Percentiles rank a stretch among this genome's conserved stretches.
phyloP scores from a whole-genome alignment of 2,329 filamentous ascomycete species.

The Phaeosphaeriaceae sp. region DNA sequence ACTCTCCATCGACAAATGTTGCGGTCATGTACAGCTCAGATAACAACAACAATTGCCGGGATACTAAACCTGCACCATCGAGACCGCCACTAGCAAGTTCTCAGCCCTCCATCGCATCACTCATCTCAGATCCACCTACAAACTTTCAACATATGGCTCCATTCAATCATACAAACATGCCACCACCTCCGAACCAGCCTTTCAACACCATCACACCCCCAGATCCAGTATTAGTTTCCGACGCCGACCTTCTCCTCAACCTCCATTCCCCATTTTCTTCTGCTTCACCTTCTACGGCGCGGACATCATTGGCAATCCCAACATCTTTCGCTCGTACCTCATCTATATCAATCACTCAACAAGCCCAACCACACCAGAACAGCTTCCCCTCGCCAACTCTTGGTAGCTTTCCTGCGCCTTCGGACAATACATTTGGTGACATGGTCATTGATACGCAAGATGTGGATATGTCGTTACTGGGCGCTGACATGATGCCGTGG shows the following conservation, averaged over 20 bases:
- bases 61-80: slow-evolving; percentile 21
- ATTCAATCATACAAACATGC: slow-evolving; percentile 39
- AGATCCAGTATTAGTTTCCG: slow-evolving; percentile 49
- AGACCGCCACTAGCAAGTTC: slow-evolving; percentile 29
- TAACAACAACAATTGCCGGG: slow-evolving; percentile 32
- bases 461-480: slow-evolving; percentile 73
- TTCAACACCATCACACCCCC: slow-evolving; percentile 33
- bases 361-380: slow-evolving; percentile 13
- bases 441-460: slow-evolving; percentile 80
- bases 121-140: slow-evolving; percentile 35
- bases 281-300: slow-evolving; percentile 27
- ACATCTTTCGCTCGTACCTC: slow-evolving; percentile 29
- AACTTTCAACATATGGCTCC: slow-evolving; percentile 34
- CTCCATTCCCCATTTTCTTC: slow-evolving; percentile 55
- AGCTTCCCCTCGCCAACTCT: slow-evolving; percentile 35
- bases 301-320: slow-evolving; percentile 20
- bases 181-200: slow-evolving; percentile 36
- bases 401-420: slow-evolving; percentile 30
- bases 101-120: slow-evolving; percentile 39
- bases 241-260: slow-evolving; percentile 57
- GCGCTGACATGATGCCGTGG: slow-evolving; percentile 75
- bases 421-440: slow-evolving; percentile 48
- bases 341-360: slow-evolving; percentile 21
- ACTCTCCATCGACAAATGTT: slow-evolving; percentile 82
- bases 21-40: slow-evolving; percentile 77